Conservation (phyloP, 108 stramenopile species). For the Cylindrotheca closterium region DNA sequence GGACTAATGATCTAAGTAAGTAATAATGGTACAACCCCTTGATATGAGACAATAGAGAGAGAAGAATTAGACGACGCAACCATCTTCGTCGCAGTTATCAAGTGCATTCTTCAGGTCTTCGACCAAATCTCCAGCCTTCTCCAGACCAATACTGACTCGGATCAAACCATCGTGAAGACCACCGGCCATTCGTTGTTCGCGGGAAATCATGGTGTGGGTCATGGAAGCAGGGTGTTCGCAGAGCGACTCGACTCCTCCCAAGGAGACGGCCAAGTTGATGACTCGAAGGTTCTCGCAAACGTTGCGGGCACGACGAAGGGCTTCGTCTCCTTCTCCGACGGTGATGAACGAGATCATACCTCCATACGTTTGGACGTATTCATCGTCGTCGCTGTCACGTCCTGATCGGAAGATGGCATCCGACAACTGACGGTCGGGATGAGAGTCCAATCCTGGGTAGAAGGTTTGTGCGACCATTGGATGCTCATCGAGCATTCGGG, state of each 20-base stretch:
- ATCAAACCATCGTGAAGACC: constrained; percentile 79
- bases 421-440: constrained; percentile 47
- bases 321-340: constrained; percentile 51
- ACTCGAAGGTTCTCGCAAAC: constrained; percentile 54
- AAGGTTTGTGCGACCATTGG: constrained; percentile 45
- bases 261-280: constrained; percentile 69
- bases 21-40: no score
- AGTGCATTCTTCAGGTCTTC: constrained; percentile 69
- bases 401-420: constrained; percentile 40
- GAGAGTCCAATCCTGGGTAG: constrained; percentile 54
- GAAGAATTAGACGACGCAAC: not conserved
- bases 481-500: constrained; percentile 62
- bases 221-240: constrained; percentile 78
- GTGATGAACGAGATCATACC: constrained; percentile 76
- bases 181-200: constrained; percentile 57
- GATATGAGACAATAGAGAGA: no score
- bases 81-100: not conserved
- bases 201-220: constrained; percentile 84
- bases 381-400: constrained; percentile 42
- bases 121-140: constrained; percentile 64
- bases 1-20: no score
- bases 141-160: constrained; percentile 79
- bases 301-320: constrained; percentile 47
- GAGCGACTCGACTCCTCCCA: constrained; percentile 84
- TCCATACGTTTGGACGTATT: constrained; percentile 46